Evolutionary conservation across 2,329 filamentous ascomycete species (phyloP), one percentile per base, ranked within the genome.

Genomic region (Pseudogymnoascus pannorum): DNA sequence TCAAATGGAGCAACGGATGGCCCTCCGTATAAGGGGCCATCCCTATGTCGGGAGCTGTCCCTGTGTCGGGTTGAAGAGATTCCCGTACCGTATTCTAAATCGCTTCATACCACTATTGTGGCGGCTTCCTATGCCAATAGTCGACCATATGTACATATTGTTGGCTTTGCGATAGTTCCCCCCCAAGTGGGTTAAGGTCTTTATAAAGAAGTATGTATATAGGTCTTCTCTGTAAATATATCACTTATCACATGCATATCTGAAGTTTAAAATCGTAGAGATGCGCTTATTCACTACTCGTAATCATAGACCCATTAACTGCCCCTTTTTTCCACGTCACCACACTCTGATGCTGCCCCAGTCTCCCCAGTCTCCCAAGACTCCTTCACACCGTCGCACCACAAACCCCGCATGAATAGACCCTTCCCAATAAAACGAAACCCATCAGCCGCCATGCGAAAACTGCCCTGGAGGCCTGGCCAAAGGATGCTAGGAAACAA

Each of bases 1-100:
- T 80, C 36, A 71, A 70, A 40, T 80, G 76, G 68, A 74, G 71
- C 8, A 70, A 67, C 40, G 77, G 77, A 9, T 80, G 78, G 78
- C 78, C 78, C 2, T 68, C 71, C 1, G 73, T 78, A 0, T 76
- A 68, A 64, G 51, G 3, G 6, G 4, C 1, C 29, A n/a, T 16
- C 2, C 12, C 24, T 9, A 8, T 29, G 14, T 29, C 44, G 22
- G 24, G 22, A 18, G 4, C 1, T 51, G 9, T 16, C 2, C 12
- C 24, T 9, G 14, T 29, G 14, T 29, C 44, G 22, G 24, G 22
- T 14, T 12, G 22, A 18, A 51, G 14, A 16, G 44, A 11, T 51
- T 11, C 44, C 29, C 22, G 44, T 51, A 51, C 29, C 22, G 16
- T 29, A 51, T 51, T 51, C 20, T 29, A 51, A 51, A 16, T 16